These are phyloP conservation scores for Schizopora paradoxa DNA, from an alignment of 1,284 basidiomycete species.

Conservation along the genomic window DNA sequence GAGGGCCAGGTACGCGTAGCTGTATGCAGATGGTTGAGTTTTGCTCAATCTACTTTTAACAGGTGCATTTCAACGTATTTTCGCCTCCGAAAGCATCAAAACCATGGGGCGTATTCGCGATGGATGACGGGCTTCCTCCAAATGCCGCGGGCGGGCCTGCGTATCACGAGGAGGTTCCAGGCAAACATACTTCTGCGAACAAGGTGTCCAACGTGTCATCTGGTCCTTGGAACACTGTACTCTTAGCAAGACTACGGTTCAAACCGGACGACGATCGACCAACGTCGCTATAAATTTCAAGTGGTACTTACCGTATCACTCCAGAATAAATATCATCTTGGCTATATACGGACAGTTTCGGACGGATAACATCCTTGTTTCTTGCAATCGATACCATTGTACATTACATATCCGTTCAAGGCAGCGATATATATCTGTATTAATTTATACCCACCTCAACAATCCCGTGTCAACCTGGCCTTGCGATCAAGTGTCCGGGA, in stretches of 20 bases:
- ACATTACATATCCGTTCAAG: no score
- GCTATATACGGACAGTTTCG: no score
- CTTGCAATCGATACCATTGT: no score
- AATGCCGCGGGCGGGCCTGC: conserved; percentile 32
- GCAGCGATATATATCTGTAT: no score
- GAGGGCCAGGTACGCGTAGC: conserved; percentile 47
- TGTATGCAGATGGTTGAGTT: no score
- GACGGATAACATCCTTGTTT: no score
- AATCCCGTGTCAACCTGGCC: no score
- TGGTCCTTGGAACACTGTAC: conserved; percentile 37
- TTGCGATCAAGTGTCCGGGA: no score
- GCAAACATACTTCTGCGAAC: conserved; percentile 36
- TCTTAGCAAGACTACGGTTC: conserved; percentile 50
- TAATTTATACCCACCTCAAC: no score
- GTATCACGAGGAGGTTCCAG: conserved; percentile 36
- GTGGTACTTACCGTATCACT: no score
- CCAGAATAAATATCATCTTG: no score
- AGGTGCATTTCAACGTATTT: conserved; percentile 66
- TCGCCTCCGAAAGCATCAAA: conserved; percentile 42
- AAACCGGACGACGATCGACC: conserved; percentile 50
- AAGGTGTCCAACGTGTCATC: conserved; percentile 42
- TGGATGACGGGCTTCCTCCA: conserved; percentile 36
- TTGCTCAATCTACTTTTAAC: conserved; percentile 20
- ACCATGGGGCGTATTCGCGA: conserved; percentile 66
- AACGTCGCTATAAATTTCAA: conserved; percentile 37